Percentiles rank a stretch among this genome's conserved stretches.
Conservation (phyloP, 2,329 filamentous ascomycete species). For the Neonectria neomacrospora region DNA sequence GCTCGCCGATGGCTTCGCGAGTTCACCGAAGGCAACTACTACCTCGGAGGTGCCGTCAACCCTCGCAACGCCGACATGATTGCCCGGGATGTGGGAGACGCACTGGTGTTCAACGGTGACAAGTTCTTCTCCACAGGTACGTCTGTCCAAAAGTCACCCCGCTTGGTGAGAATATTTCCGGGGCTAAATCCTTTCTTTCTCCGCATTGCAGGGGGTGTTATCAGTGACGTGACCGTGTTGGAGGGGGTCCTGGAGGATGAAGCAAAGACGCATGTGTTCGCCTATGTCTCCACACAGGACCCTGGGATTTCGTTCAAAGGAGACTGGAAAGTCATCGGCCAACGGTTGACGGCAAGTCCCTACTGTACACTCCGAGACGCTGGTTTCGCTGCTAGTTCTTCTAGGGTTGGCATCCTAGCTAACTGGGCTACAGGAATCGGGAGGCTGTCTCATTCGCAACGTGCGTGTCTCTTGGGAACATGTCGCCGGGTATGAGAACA, state of each 20-base stretch:
- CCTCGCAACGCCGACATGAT: slow-evolving; percentile 70
- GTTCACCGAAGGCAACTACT: slow-evolving; percentile 72
- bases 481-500: not conserved
- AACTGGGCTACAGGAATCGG: not conserved
- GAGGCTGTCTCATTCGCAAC: not conserved
- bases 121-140: slow-evolving; percentile 63
- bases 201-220: slow-evolving; percentile 71
- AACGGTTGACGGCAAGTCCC: slow-evolving; percentile 60
- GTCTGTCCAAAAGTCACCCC: not conserved
- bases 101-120: slow-evolving; percentile 68
- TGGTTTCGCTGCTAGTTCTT: not conserved
- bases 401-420: not conserved
- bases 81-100: slow-evolving; percentile 64
- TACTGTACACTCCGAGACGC: no score
- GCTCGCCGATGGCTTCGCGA: slow-evolving; percentile 62
- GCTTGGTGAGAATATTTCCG: not conserved
- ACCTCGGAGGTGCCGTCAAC: slow-evolving; percentile 73
- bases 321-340: slow-evolving; percentile 74
- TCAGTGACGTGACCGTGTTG: slow-evolving; percentile 73
- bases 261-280: slow-evolving; percentile 68
- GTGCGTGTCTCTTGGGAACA: not conserved
- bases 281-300: slow-evolving; percentile 68
- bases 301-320: slow-evolving; percentile 66
- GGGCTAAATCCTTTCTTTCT: not conserved
- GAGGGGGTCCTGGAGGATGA: slow-evolving; percentile 70